Conservation (phyloP, 192 early-diverging fungal genomes). For the Linnemannia elongata region DNA sequence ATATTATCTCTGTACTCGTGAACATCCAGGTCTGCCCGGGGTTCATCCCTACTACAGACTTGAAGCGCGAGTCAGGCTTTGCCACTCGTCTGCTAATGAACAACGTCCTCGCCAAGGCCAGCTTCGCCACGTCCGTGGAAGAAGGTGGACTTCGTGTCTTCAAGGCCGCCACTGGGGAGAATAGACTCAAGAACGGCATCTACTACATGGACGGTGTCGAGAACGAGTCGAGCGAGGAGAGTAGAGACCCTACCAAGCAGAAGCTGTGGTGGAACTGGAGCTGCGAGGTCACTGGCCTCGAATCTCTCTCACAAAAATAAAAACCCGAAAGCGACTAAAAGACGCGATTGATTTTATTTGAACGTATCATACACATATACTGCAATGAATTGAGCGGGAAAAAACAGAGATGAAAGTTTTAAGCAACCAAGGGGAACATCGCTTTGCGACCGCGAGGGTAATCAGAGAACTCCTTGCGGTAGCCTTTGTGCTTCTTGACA, state of each 20-base stretch:
- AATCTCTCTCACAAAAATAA: constrained; percentile 12
- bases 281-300: constrained; percentile 35
- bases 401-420: constrained; percentile 9
- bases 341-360: neutral
- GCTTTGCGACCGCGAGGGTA: constrained; percentile 91
- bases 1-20: neutral
- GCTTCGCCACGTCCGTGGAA: constrained; percentile 37
- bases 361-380: neutral
- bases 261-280: constrained; percentile 59
- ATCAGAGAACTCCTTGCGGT: constrained; percentile 90
- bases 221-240: constrained; percentile 50
- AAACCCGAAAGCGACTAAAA: neutral
- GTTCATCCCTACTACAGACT: constrained; percentile 49
- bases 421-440: constrained; percentile 79
- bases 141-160: constrained; percentile 45
- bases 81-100: constrained; percentile 43
- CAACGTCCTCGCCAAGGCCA: constrained; percentile 39
- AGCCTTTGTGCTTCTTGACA: constrained; percentile 94
- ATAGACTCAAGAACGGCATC: constrained; percentile 23
- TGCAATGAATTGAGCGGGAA: neutral
- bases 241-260: constrained; percentile 50
- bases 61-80: constrained; percentile 49
- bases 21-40: constrained; percentile 42
- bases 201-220: constrained; percentile 21
- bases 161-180: constrained; percentile 21